Evolutionary conservation across 495 filamentous ascomycete genomes (phyloP).

Genomic region (Aspergillus incahuasiensis): DNA sequence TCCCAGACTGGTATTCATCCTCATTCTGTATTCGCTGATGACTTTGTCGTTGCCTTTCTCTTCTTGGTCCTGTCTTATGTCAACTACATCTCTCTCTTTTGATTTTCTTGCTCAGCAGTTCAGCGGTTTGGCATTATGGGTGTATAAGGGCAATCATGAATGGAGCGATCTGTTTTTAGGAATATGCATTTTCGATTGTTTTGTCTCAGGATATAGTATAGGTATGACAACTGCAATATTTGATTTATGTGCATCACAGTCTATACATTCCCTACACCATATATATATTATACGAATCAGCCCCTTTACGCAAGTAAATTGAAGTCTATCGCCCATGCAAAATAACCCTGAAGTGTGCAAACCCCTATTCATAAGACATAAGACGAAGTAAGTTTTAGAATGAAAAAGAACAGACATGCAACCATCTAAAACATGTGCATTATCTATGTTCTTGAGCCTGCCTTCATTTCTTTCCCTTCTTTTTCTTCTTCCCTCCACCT

Average conservation of each 20-base stretch:
- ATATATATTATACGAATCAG: too few species aligned
- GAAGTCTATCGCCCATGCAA: too few species aligned
- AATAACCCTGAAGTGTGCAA: background rate
- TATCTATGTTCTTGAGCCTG: background rate
- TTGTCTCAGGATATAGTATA: too few species aligned
- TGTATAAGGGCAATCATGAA: background rate
- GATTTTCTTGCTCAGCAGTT: background rate
- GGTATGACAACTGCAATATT: too few species aligned
- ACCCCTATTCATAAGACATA: background rate
- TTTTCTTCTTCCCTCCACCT: slow-evolving; percentile 53
- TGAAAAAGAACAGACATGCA: background rate
- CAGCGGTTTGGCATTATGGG: background rate
- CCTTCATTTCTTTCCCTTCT: slow-evolving; percentile 66
- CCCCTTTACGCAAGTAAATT: too few species aligned
- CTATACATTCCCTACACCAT: too few species aligned
- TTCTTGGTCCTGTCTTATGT: background rate
- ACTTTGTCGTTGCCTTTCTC: background rate
- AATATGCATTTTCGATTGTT: background rate
- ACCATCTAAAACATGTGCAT: slow-evolving; percentile 1
- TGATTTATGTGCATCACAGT: too few species aligned
- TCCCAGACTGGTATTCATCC: background rate
- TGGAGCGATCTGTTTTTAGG: background rate
- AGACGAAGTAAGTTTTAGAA: background rate
- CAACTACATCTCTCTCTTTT: background rate
- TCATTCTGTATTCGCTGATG: background rate